A percentile compares a stretch with the other conserved stretches of the same genome.
phyloP scores from a whole-genome alignment of 768 basidiomycete genomes.

The Psilocybe sp. region DNA sequence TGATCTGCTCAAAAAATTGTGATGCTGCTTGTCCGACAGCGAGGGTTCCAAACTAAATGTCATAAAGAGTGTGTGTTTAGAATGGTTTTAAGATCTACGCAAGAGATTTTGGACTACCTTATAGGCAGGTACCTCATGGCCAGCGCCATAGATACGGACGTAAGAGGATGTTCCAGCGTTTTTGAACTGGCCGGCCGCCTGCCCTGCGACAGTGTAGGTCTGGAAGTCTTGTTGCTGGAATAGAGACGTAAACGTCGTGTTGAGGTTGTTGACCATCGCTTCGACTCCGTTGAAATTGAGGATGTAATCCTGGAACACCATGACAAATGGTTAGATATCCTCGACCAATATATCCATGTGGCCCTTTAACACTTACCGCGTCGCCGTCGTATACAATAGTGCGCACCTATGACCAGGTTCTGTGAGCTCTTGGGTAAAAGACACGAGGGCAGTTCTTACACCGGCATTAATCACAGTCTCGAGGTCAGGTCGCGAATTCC shows the following conservation, averaged over 20 bases:
- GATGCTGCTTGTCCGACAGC: constrained; percentile 39
- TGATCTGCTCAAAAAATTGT: constrained; percentile 43
- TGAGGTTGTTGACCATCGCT: constrained; percentile 50
- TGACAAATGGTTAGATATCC: neutral
- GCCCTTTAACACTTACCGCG: constrained; percentile 36
- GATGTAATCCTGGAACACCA: constrained; percentile 40
- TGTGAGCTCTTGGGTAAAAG: neutral
- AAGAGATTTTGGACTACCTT: constrained; percentile 18
- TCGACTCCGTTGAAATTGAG: constrained; percentile 55
- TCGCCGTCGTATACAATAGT: constrained; percentile 56
- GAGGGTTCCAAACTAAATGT: constrained; percentile 29
- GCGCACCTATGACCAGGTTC: constrained; percentile 24
- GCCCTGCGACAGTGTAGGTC: constrained; percentile 48
- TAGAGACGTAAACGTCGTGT: constrained; percentile 41
- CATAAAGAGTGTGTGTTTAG: neutral
- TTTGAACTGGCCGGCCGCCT: constrained; percentile 50
- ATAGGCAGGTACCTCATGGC: constrained; percentile 47
- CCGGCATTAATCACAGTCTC: constrained; percentile 60
- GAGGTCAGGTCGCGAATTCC: constrained; percentile 41
- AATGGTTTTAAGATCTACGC: neutral
- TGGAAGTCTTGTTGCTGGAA: constrained; percentile 42
- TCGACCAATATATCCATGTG: neutral
- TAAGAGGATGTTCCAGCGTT: constrained; percentile 58
- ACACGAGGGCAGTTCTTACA: constrained; percentile 15
- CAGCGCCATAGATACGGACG: constrained; percentile 45